These are phyloP conservation scores for Hymenoscyphus repandus DNA, from an alignment of 2,329 filamentous ascomycete genomes.

Conservation along the genomic window DNA sequence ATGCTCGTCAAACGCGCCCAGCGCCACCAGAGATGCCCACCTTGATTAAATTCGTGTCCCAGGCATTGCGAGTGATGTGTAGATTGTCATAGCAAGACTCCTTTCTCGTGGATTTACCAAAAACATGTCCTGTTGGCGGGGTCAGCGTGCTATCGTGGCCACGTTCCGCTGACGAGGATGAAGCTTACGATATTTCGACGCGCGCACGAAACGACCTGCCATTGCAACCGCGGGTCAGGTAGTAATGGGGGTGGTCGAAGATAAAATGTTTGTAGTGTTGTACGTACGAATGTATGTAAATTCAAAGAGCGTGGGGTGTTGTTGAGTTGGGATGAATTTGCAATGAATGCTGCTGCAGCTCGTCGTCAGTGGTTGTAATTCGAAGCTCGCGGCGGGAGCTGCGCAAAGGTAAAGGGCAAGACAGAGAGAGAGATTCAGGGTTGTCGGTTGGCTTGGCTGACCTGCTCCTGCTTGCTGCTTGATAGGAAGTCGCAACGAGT, in stretches of 20 bases:
- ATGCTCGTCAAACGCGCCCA: not conserved
- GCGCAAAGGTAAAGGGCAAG: too few species aligned
- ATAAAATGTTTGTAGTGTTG: not conserved
- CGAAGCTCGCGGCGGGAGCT: not conserved
- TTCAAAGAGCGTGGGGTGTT: slow-evolving; percentile 3
- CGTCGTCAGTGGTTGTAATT: not conserved
- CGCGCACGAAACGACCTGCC: slow-evolving; percentile 68
- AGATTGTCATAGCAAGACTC: slow-evolving; percentile 99
- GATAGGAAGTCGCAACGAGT: too few species aligned
- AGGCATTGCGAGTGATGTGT: slow-evolving; percentile 95
- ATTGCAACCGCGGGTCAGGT: slow-evolving; percentile 36
- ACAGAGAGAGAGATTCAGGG: not conserved
- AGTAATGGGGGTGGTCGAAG: not conserved
- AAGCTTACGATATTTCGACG: slow-evolving; percentile 65
- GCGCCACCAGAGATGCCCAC: slow-evolving; percentile 40
- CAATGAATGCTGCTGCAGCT: not conserved
- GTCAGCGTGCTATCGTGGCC: slow-evolving; percentile 26
- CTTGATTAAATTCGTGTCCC: slow-evolving; percentile 98
- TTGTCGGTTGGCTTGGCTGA: not conserved
- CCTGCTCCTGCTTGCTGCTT: too few species aligned
- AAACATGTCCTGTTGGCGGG: slow-evolving; percentile 75
- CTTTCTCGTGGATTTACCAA: slow-evolving; percentile 91
- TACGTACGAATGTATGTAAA: slow-evolving; percentile 3
- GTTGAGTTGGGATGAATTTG: not conserved
- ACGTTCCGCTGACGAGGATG: slow-evolving; percentile 7